Evolutionary conservation across 2,329 filamentous ascomycete genomes (phyloP), one percentile per base, ranked within the genome.

Genomic region (Talaromyces sp.): DNA sequence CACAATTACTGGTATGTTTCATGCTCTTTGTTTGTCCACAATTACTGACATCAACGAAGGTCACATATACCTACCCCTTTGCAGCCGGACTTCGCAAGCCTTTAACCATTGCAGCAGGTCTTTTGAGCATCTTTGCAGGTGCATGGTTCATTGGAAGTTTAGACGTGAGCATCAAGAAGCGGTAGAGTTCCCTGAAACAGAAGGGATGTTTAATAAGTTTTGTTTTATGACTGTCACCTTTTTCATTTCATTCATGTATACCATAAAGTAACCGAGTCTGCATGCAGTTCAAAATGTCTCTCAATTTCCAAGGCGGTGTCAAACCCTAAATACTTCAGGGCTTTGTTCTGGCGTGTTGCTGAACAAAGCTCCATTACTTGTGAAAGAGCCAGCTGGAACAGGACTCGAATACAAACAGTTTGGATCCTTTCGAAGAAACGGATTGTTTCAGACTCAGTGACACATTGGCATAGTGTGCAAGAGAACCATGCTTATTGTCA

Each of bases 51-150:
- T 50, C 50, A 59, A 36, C 62, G 17, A 22, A 81, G 76, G 71
- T 97, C 55, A 88, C 89, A 1, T 99, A 99, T 73, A 89, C 96
- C 63, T 90, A 94, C 69, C 84, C 92, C 1, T 80, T 88, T 64
- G 70, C 81, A 2, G 88, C 89, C 28, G 84, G 83, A 39, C 83
- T 96, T 66, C 85, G 91, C 68, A 99, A 99, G 79, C 94, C 94
- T 0, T 64, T 96, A 19, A 84, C 93, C 22, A 83, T 97, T 60
- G 90, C 94, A 63, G 78, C 79, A 33, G 91, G 88, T 65, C 76
- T 89, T 62, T 70, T 95, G 63, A 78, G 81, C n/a, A 76, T 96
- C 11, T 96, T 96, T 74, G 79, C 84, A 40, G 81, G 85, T 1
- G 82, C 84, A 5, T 97, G 89, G 86, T 77, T 85, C 3, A 73